These are phyloP conservation scores for Penicillium bovifimosum DNA, from an alignment of 495 filamentous ascomycete species.

Conservation along the genomic window DNA sequence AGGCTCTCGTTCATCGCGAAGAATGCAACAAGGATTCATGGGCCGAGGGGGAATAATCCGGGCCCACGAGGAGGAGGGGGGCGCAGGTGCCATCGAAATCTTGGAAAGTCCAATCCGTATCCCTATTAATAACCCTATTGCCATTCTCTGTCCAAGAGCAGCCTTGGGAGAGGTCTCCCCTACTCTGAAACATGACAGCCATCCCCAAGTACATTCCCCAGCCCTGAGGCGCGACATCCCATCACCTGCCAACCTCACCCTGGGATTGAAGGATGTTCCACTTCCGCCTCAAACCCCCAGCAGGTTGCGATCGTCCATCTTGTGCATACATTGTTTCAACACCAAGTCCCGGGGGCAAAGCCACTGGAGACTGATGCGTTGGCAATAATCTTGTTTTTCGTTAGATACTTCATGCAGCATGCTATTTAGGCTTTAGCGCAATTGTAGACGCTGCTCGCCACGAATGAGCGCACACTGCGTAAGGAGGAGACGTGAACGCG, in stretches of 20 bases:
- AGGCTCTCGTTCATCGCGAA: neutral
- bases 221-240: neutral
- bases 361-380: slow-evolving; percentile 1
- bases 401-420: neutral
- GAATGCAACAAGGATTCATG: slow-evolving; percentile 1
- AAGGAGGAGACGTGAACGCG: slow-evolving; percentile 1
- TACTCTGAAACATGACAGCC: neutral
- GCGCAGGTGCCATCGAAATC: neutral
- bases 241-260: neutral
- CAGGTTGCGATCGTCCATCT: neutral
- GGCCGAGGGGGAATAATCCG: neutral
- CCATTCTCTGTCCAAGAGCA: neutral
- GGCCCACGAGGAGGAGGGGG: slow-evolving; percentile 3
- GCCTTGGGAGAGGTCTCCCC: neutral
- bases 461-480: slow-evolving; percentile 6
- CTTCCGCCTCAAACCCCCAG: neutral
- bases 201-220: neutral
- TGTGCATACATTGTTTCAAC: slow-evolving; percentile 2
- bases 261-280: neutral
- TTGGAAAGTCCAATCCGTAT: neutral
- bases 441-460: neutral
- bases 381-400: slow-evolving; percentile 6
- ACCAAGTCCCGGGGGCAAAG: neutral
- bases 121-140: slow-evolving; percentile 5
- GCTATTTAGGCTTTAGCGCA: slow-evolving; percentile 4